Evolutionary conservation across 2,329 filamentous ascomycete genomes (phyloP).

Genomic region (Hypocrella siamensis): DNA sequence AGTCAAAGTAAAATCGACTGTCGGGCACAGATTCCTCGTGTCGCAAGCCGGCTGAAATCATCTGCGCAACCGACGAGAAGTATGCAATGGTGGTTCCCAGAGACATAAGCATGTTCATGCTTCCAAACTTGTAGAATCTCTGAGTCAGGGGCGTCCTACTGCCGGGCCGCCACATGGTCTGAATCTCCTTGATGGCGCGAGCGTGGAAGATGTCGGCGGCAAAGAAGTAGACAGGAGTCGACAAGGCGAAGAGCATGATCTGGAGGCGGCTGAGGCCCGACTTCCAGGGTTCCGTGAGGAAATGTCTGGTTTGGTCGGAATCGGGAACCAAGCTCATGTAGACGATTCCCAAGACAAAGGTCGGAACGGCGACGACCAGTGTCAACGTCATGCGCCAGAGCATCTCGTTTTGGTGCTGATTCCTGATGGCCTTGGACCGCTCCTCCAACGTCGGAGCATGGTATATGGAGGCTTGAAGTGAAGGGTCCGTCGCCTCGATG

Average conservation of each 20-base stretch:
- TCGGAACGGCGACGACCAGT: conserved; percentile 57
- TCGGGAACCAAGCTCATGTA: conserved; percentile 69
- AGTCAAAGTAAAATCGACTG: conserved; percentile 67
- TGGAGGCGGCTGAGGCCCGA: conserved; percentile 62
- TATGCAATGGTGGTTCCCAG: conserved; percentile 81
- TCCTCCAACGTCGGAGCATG: conserved; percentile 76
- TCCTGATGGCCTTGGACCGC: conserved; percentile 56
- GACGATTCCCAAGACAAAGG: conserved; percentile 74
- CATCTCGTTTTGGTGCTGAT: conserved; percentile 52
- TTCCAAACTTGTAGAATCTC: conserved; percentile 83
- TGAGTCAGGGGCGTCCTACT: conserved; percentile 58
- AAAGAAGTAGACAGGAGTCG: conserved; percentile 77
- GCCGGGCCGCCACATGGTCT: conserved; percentile 58
- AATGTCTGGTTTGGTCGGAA: conserved; percentile 40
- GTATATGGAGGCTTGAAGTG: conserved; percentile 54
- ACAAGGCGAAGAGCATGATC: conserved; percentile 64
- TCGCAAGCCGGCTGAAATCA: conserved; percentile 47
- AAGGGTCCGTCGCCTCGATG: conserved; percentile 50
- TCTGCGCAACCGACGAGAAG: conserved; percentile 62
- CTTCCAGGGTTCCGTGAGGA: conserved; percentile 55
- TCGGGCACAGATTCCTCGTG: conserved; percentile 20
- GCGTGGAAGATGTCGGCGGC: conserved; percentile 75
- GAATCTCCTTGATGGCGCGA: conserved; percentile 64
- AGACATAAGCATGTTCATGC: conserved; percentile 91
- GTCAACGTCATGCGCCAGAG: conserved; percentile 57